These are phyloP conservation scores for Tricholomella constricta DNA, from an alignment of 768 basidiomycete genomes.

Conservation along the genomic window DNA sequence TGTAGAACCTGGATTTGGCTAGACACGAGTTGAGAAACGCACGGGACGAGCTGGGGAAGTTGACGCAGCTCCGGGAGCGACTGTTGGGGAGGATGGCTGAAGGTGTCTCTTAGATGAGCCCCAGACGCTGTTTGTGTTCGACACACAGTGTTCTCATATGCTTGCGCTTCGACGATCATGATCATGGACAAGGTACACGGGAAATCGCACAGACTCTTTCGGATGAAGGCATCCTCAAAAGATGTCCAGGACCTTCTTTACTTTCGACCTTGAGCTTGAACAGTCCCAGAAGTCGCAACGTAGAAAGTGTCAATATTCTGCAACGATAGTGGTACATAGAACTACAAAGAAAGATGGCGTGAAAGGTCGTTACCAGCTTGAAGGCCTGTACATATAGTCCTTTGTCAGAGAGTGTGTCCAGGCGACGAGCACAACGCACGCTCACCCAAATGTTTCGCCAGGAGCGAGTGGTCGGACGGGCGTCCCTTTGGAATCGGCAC, in stretches of 20 bases:
- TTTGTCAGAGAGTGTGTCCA: too few relatives aligned
- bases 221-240: too few relatives aligned
- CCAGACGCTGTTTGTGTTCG: too few relatives aligned
- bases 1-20: conserved; percentile 49
- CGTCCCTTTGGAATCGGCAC: conserved; percentile 26
- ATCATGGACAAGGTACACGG: too few relatives aligned
- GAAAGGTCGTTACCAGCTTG: conserved; percentile 7
- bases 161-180: too few relatives aligned
- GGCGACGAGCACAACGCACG: too few relatives aligned
- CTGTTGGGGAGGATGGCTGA: conserved; percentile 48
- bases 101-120: conserved; percentile 31
- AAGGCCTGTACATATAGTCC: background rate
- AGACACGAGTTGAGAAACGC: conserved; percentile 42
- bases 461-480: conserved; percentile 30
- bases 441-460: conserved; percentile 35
- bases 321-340: background rate
- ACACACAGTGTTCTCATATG: too few relatives aligned
- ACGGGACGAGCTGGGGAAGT: conserved; percentile 43
- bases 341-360: background rate
- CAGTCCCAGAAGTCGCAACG: background rate
- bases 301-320: background rate
- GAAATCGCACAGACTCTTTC: too few relatives aligned
- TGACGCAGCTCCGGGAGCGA: conserved; percentile 49
- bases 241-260: too few relatives aligned
- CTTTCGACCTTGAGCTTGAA: too few relatives aligned